Evolutionary conservation across 768 basidiomycete species (phyloP), one percentile per base, ranked within the genome.

Genomic region (Russula foetens): DNA sequence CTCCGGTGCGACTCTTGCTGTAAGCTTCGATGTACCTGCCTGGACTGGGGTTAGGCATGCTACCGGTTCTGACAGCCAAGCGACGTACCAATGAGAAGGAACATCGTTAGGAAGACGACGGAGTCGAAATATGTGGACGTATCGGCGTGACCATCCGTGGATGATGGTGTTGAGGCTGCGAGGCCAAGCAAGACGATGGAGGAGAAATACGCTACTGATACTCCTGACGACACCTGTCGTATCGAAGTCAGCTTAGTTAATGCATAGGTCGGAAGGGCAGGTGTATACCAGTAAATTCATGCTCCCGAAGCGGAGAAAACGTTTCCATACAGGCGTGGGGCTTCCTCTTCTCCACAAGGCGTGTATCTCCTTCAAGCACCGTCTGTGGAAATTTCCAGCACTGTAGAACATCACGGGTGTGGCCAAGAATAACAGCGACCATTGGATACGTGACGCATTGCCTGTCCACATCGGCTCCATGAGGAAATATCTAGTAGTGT

Each of bases 41-140:
- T 85, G 61, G 12, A 12, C 43, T 28, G 41, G 38, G 23, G 55
- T 48, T 44, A 60, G 39, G 24, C 24, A 8, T 46, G 45, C 44
- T 28, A 48, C 29, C 41, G 47, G 15, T 48, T 29, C 50, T 14
- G 33, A 60, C 35, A 5, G 19, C 5, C 4, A 45, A 59, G 52
- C 55, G 7, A 65, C 73, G 71, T 58, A 79, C 91, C 91, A 46
- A 78, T 75, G 4, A 93, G 76, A 28, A 92, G 77, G 70, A 94
- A 92, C 77, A 90, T 81, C 29, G 89, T 85, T 51, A 94, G 73
- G 66, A 94, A 88, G 11, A 91, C 84, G 15, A 86, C 85, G 0
- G 85, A 82, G 67, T 94, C 91, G 63, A 94, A 92, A 69, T 91
- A 92, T 1, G 86, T 87, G 0, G 82, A 83, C 7, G 78, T 77